These are phyloP conservation scores for Lodderomyces margitis DNA, from an alignment of 1,139 yeast genomes.

Conservation along the genomic window DNA sequence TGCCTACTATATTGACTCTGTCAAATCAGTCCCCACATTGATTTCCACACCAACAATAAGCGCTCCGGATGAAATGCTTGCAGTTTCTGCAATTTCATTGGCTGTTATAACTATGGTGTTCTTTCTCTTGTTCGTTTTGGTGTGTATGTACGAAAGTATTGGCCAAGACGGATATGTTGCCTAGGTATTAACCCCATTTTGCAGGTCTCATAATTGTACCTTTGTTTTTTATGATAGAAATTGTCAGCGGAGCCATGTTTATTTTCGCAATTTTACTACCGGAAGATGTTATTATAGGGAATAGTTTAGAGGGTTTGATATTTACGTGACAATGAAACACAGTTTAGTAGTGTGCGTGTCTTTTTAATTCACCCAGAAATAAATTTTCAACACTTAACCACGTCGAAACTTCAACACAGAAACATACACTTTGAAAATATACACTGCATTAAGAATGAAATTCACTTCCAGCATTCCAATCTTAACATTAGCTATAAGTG, in stretches of 20 bases:
- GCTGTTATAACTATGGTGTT: conserved; percentile 13
- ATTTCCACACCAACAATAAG: neutral
- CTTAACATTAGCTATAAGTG: conserved; percentile 10
- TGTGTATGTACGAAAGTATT: conserved; percentile 16
- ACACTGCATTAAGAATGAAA: conserved; percentile 13
- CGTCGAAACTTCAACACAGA: conserved; percentile 11
- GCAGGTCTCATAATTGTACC: conserved; percentile 15
- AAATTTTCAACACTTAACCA: conserved; percentile 9
- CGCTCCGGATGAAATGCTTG: conserved; percentile 17
- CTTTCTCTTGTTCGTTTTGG: conserved; percentile 14
- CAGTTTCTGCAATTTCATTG: conserved; percentile 20
- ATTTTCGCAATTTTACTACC: conserved; percentile 11
- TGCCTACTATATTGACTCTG: neutral
- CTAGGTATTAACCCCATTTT: neutral
- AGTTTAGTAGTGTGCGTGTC: neutral
- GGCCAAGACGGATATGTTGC: neutral
- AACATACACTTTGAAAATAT: neutral
- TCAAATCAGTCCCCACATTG: neutral
- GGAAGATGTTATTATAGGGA: conserved; percentile 8
- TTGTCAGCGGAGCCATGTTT: conserved; percentile 12
- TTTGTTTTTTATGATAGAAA: conserved; percentile 12
- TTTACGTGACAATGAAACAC: neutral
- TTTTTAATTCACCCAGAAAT: neutral
- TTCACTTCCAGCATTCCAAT: conserved; percentile 12
- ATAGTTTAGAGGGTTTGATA: conserved; percentile 11